A percentile compares a stretch with the other conserved stretches of the same genome.
Evolutionary conservation across 768 basidiomycete species (phyloP).

Genomic region (Kwoniella sp.): DNA sequence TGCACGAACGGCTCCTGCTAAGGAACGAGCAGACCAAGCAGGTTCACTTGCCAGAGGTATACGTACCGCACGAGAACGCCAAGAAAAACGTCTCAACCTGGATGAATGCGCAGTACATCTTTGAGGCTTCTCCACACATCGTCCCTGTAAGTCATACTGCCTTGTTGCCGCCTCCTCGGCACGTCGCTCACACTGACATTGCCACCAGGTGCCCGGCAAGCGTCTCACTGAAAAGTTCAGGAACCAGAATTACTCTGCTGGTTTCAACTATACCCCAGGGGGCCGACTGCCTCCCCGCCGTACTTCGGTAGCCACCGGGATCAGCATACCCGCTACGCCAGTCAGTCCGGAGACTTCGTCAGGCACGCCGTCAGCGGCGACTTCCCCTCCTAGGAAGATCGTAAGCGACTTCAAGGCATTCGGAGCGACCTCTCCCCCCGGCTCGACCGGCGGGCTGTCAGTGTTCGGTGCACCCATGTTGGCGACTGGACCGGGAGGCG

Average conservation of each 20-base stretch:
- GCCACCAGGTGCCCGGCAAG: conserved; percentile 93
- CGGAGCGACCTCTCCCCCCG: conserved; percentile 53
- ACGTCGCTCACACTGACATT: conserved; percentile 4
- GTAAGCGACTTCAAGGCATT: conserved; percentile 61
- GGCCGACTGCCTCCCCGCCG: conserved; percentile 56
- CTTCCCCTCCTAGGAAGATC: conserved; percentile 80
- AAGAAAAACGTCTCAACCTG: conserved; percentile 85
- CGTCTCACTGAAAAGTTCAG: conserved; percentile 97
- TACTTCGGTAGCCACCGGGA: conserved; percentile 51
- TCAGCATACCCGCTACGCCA: too few species aligned
- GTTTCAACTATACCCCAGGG: conserved; percentile 56
- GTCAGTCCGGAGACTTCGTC: too few species aligned
- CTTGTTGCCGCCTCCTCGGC: not conserved
- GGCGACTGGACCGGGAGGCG: conserved; percentile 38
- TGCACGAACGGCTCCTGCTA: conserved; percentile 83
- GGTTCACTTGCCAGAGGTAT: conserved; percentile 92
- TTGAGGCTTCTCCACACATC: conserved; percentile 69
- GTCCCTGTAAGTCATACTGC: conserved; percentile 59
- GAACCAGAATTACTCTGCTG: conserved; percentile 54
- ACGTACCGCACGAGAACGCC: conserved; percentile 83
- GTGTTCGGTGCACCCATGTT: conserved; percentile 68
- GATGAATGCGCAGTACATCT: conserved; percentile 64
- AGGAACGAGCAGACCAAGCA: conserved; percentile 97
- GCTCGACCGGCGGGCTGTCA: conserved; percentile 59
- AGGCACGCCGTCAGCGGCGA: conserved; percentile 32